Evolutionary conservation across 2,329 filamentous ascomycete species (phyloP).

Genomic region (Aspergillus udagawae): DNA sequence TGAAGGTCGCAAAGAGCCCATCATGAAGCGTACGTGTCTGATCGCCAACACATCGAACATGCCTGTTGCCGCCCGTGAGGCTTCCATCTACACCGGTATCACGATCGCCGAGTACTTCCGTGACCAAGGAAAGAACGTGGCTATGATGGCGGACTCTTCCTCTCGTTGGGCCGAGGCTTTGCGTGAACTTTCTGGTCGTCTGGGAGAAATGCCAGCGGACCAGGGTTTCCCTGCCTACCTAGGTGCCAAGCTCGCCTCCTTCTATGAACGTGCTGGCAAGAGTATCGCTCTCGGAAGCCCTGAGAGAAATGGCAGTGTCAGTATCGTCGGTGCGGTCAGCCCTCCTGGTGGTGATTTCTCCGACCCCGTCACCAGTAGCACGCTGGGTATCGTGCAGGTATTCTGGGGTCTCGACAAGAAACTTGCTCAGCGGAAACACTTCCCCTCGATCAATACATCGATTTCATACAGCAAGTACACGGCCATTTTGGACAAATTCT

Average conservation of each 20-base stretch:
- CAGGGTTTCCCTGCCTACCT: conserved; percentile 99
- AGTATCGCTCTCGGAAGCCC: conserved; percentile 83
- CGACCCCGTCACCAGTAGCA: conserved; percentile 90
- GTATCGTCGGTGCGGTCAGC: conserved; percentile 94
- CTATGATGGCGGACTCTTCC: conserved; percentile 99
- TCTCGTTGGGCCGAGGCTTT: conserved; percentile 98
- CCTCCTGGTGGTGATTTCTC: conserved; percentile 99
- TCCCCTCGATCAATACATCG: conserved; percentile 95
- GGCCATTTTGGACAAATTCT: conserved; percentile 81
- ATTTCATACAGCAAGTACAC: conserved; percentile 98
- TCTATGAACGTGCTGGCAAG: conserved; percentile 97
- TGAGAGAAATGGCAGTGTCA: conserved; percentile 85
- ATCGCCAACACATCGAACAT: conserved; percentile 99
- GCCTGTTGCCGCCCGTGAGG: conserved; percentile 96
- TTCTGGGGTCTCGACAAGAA: conserved; percentile 99
- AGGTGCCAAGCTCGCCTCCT: conserved; percentile 92
- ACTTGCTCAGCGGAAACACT: conserved; percentile 97
- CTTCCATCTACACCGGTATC: conserved; percentile 97
- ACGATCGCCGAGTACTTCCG: conserved; percentile 95
- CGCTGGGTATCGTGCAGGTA: conserved; percentile 95
- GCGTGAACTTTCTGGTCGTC: conserved; percentile 96
- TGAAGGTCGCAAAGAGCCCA: conserved; percentile 91
- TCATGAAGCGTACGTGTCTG: conserved; percentile 99
- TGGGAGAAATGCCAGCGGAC: conserved; percentile 99
- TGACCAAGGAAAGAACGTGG: conserved; percentile 93